A percentile compares a stretch with the other conserved stretches of the same genome.
These are phyloP conservation scores for Emergomyces orientalis DNA, from an alignment of 2,329 filamentous ascomycete genomes.

Conservation along the genomic window DNA sequence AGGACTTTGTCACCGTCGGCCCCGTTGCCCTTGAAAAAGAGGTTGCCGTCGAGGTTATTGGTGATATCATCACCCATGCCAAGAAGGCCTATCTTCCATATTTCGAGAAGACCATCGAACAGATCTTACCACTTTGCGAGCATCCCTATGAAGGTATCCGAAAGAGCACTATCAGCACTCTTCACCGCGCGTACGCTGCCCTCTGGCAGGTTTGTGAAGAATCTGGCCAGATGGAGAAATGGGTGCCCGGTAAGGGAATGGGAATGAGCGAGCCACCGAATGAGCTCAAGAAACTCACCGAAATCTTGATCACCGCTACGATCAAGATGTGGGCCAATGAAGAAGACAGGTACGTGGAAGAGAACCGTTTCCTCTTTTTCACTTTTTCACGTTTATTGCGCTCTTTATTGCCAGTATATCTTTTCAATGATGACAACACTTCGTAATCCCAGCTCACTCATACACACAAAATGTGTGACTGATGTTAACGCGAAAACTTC, in stretches of 20 bases:
- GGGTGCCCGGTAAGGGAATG: constrained; percentile 78
- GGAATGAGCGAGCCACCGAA: constrained; percentile 55
- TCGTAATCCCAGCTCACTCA: constrained; percentile 99
- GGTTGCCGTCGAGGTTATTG: constrained; percentile 88
- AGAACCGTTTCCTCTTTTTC: constrained; percentile 12
- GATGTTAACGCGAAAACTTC: constrained; percentile 72
- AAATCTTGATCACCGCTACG: constrained; percentile 76
- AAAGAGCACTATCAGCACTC: constrained; percentile 79
- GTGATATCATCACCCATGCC: constrained; percentile 82
- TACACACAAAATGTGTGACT: constrained; percentile 73
- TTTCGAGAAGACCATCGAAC: constrained; percentile 79
- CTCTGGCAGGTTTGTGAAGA: constrained; percentile 83
- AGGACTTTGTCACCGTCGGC: constrained; percentile 73
- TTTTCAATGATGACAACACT: constrained; percentile 68
- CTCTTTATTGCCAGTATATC: constrained; percentile 15
- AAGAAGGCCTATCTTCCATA: constrained; percentile 72
- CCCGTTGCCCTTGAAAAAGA: constrained; percentile 93
- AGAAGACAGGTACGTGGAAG: constrained; percentile 71
- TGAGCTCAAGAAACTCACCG: constrained; percentile 74
- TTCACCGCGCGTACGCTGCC: constrained; percentile 89
- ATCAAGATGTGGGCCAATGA: constrained; percentile 82
- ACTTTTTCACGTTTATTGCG: constrained; percentile 15
- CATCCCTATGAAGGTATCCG: constrained; percentile 90
- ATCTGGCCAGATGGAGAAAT: constrained; percentile 65
- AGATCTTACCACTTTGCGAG: constrained; percentile 69